These are phyloP conservation scores for Rhodotorula sp. DNA, from an alignment of 1,284 basidiomycete genomes.

Conservation along the genomic window DNA sequence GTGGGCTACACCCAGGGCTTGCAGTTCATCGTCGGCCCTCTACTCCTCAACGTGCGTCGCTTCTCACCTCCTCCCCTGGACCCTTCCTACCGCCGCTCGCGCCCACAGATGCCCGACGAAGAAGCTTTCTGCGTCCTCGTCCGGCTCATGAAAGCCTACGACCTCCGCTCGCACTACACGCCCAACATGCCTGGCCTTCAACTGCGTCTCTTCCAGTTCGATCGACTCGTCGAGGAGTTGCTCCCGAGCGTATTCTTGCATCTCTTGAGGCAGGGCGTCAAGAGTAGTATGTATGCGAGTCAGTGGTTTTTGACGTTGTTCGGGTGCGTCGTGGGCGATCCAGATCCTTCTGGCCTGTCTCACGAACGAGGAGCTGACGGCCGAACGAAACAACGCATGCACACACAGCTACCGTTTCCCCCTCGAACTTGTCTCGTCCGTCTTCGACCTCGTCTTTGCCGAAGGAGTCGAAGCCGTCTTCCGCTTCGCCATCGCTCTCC, in stretches of 20 bases:
- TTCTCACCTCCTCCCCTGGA: background rate
- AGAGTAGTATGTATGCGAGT: constrained; percentile 84
- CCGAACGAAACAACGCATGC: no score
- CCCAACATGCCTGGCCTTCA: constrained; percentile 98
- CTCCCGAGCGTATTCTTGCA: constrained; percentile 87
- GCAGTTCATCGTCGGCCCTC: constrained; percentile 89
- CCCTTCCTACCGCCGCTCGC: background rate
- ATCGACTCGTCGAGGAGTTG: constrained; percentile 87
- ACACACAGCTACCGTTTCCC: constrained; percentile 64
- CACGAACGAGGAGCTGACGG: no score
- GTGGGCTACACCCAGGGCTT: constrained; percentile 97
- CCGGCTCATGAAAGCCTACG: constrained; percentile 96
- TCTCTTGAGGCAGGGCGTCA: constrained; percentile 86
- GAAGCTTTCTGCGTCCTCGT: constrained; percentile 95
- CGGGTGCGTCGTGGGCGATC: constrained; percentile 57
- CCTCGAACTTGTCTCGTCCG: constrained; percentile 86
- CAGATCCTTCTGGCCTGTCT: constrained; percentile 4
- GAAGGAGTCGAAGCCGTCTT: constrained; percentile 97
- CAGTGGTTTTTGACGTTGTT: constrained; percentile 99
- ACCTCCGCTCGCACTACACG: constrained; percentile 89
- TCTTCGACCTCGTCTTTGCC: constrained; percentile 91
- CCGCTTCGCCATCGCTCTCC: constrained; percentile 82
- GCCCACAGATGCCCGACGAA: constrained; percentile 92
- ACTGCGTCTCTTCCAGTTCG: constrained; percentile 83
- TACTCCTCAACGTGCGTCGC: constrained; percentile 78